Percentiles rank a stretch among this genome's conserved stretches.
Conservation (phyloP, 75 land plant genomes). For the Cupressus sempervirens region DNA sequence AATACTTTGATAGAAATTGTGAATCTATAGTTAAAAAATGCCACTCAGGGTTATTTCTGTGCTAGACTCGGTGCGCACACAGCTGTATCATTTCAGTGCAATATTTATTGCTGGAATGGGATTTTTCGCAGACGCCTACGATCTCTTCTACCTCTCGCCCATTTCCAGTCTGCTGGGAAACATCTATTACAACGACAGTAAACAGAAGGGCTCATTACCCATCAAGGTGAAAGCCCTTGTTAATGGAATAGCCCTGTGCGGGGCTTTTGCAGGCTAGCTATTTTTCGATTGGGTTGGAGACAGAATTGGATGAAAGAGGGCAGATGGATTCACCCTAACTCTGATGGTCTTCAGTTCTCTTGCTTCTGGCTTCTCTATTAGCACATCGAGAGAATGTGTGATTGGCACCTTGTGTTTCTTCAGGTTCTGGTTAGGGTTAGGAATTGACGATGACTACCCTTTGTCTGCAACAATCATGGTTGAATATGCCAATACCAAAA, state of each 20-base stretch:
- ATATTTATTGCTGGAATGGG: neutral
- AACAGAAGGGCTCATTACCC: no score
- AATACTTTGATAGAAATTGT: no score
- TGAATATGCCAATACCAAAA: constrained; percentile 26
- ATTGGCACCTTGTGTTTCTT: no score
- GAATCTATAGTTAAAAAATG: no score
- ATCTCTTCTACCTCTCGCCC: neutral
- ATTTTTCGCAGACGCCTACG: neutral
- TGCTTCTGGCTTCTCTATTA: constrained; percentile 12
- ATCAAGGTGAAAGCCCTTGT: neutral
- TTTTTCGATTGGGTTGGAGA: no score
- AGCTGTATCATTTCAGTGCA: neutral
- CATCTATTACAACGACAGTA: neutral
- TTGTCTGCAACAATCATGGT: constrained; percentile 59
- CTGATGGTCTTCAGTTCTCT: constrained; percentile 17
- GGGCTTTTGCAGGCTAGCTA: no score
- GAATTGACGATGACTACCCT: no score
- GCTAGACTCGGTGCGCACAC: neutral
- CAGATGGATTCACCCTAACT: constrained; percentile 24
- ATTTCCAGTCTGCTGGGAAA: no score
- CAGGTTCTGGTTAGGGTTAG: no score
- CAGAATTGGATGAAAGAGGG: constrained; percentile 18
- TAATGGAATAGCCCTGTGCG: no score
- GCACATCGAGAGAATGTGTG: no score
- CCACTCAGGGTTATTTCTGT: neutral